A percentile compares a stretch with the other conserved stretches of the same genome.
phyloP scores from a whole-genome alignment of 352 stramenopile species.

The Pythium phragmiticola region DNA sequence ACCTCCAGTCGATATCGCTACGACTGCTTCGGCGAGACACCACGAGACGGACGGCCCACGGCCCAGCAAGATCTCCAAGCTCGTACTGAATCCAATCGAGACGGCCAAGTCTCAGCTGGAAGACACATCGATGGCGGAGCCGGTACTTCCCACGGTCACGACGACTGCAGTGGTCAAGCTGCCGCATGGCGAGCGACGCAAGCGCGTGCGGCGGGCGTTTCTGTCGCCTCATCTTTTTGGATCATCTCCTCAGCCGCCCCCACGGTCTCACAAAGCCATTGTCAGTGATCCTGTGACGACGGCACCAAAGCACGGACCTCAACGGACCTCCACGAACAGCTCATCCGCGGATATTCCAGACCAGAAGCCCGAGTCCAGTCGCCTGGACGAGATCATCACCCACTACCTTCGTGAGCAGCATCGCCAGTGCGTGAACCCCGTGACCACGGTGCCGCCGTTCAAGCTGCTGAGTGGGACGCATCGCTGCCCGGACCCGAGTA shows the following conservation, averaged over 20 bases:
- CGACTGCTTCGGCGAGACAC: background rate
- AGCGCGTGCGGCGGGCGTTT: constrained; percentile 25
- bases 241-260: background rate
- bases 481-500: constrained; percentile 69
- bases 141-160: background rate
- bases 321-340: background rate
- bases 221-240: constrained; percentile 19
- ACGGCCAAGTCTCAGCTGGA: background rate
- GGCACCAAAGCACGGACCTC: background rate
- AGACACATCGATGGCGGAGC: background rate
- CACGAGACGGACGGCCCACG: background rate
- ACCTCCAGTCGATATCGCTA: constrained; percentile 5
- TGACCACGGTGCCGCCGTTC: constrained; percentile 86
- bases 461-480: constrained; percentile 69
- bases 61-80: constrained; percentile 16
- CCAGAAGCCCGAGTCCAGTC: constrained; percentile 29
- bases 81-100: constrained; percentile 4
- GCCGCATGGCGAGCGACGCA: constrained; percentile 24
- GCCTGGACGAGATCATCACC: constrained; percentile 82
- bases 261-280: too few species aligned
- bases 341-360: background rate
- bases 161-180: background rate
- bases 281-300: constrained; percentile 1
- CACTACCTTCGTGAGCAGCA: constrained; percentile 89
- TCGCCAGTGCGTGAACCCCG: constrained; percentile 82